These are phyloP conservation scores for Cylindrodendrum hubeiense DNA, from an alignment of 2,329 filamentous ascomycete species.

Conservation along the genomic window DNA sequence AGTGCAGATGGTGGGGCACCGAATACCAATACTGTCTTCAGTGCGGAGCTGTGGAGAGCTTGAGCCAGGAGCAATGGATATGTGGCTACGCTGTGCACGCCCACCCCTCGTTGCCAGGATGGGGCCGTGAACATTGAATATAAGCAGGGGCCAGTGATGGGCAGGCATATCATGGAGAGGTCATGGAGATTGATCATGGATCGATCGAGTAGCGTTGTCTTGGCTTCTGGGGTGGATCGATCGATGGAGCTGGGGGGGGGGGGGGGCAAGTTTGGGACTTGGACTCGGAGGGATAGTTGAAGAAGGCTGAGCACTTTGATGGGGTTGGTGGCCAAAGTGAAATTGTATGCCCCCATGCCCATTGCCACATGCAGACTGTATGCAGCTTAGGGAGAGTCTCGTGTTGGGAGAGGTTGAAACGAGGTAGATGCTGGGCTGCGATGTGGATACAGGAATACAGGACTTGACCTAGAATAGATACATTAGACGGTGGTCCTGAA, in stretches of 20 bases:
- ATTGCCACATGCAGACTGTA: not conserved
- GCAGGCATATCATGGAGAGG: not conserved
- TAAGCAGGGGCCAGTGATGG: not conserved
- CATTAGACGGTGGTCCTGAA: not conserved
- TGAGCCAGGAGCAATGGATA: slow-evolving; percentile 28
- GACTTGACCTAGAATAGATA: slow-evolving; percentile 8
- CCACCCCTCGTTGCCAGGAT: slow-evolving; percentile 5
- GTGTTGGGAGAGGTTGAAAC: not conserved
- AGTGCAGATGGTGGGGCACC: slow-evolving; percentile 13
- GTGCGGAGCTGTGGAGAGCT: slow-evolving; percentile 14
- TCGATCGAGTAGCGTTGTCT: not conserved
- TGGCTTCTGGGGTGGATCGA: not conserved
- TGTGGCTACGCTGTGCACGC: slow-evolving; percentile 11
- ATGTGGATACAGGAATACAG: not conserved
- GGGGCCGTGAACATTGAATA: not conserved
- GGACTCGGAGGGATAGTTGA: not conserved
- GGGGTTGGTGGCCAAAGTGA: not conserved
- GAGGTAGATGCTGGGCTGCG: not conserved
- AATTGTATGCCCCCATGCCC: not conserved
- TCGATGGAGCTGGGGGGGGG: not conserved
- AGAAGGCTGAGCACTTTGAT: not conserved
- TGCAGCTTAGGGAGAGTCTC: not conserved
- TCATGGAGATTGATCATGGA: not conserved
- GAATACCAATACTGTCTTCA: slow-evolving; percentile 4
- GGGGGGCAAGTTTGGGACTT: not conserved